Percentiles rank a stretch among this genome's conserved stretches.
Conservation (phyloP, 2,329 filamentous ascomycete species). For the Fusarium torulosum region DNA sequence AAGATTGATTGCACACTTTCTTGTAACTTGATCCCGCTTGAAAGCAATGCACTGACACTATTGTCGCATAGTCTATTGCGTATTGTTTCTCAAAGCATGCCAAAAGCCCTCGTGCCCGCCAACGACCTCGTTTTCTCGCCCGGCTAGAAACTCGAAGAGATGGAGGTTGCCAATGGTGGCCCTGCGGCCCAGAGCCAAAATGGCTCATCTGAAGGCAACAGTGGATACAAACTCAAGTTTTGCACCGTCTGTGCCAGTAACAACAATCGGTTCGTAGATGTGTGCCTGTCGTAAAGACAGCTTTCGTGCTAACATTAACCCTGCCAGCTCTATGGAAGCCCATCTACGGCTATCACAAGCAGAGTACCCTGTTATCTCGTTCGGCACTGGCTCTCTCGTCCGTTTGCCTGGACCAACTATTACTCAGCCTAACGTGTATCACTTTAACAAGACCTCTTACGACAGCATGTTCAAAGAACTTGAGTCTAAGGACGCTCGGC, state of each 20-base stretch:
- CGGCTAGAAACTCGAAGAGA: slow-evolving; percentile 43
- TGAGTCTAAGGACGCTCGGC: slow-evolving; percentile 82
- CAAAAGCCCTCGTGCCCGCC: slow-evolving; percentile 21
- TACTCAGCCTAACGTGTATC: slow-evolving; percentile 94
- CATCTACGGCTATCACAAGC: slow-evolving; percentile 90
- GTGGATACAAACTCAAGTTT: slow-evolving; percentile 90
- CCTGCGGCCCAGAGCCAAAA: slow-evolving; percentile 54
- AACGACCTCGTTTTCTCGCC: slow-evolving; percentile 35
- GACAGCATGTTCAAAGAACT: slow-evolving; percentile 95
- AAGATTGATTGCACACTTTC: slow-evolving; percentile 35
- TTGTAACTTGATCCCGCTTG: not conserved
- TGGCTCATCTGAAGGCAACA: slow-evolving; percentile 61
- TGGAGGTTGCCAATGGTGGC: slow-evolving; percentile 61
- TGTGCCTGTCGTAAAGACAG: not conserved
- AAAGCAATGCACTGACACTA: slow-evolving; percentile 22
- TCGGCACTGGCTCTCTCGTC: slow-evolving; percentile 94
- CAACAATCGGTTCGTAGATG: slow-evolving; percentile 82
- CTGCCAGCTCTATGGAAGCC: slow-evolving; percentile 81
- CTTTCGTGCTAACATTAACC: slow-evolving; percentile 11
- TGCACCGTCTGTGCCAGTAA: slow-evolving; percentile 99
- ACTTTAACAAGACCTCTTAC: slow-evolving; percentile 98
- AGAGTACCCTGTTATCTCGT: slow-evolving; percentile 95
- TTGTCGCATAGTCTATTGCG: slow-evolving; percentile 22
- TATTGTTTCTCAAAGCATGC: slow-evolving; percentile 41
- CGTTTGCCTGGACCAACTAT: slow-evolving; percentile 92